Evolutionary conservation across 2,329 filamentous ascomycete genomes (phyloP).

Genomic region (Cercospora nicotianae): DNA sequence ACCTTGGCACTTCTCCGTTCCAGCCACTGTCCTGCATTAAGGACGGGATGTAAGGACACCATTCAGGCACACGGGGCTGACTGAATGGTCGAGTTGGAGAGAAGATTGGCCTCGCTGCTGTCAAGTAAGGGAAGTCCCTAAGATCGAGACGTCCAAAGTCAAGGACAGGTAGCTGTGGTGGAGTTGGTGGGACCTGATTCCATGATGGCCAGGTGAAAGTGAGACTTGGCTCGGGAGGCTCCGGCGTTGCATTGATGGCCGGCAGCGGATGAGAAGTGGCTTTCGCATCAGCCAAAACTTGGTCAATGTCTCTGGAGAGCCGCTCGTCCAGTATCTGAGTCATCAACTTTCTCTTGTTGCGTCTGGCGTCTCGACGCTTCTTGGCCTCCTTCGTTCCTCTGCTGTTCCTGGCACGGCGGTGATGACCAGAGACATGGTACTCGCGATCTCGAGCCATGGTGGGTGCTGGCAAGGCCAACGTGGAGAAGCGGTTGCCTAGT

Average conservation of each 20-base stretch:
- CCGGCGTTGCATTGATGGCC: slow-evolving; percentile 8
- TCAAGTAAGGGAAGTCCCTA: slow-evolving; percentile 24
- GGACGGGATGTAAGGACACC: slow-evolving; percentile 34
- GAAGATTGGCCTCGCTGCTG: slow-evolving; percentile 8
- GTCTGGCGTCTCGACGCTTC: slow-evolving; percentile 35
- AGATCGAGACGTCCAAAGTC: slow-evolving; percentile 28
- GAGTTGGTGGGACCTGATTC: slow-evolving; percentile 19
- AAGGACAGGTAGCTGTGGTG: slow-evolving; percentile 30
- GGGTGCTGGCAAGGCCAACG: slow-evolving; percentile 24
- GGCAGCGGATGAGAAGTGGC: slow-evolving; percentile 10
- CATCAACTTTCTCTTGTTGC: slow-evolving; percentile 31
- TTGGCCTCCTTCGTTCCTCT: slow-evolving; percentile 36
- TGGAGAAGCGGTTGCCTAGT: slow-evolving; percentile 35
- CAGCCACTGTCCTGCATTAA: slow-evolving; percentile 27
- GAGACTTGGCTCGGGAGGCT: slow-evolving; percentile 4
- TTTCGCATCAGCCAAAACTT: slow-evolving; percentile 29
- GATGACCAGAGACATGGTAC: slow-evolving; percentile 15
- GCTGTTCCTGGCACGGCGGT: slow-evolving; percentile 32
- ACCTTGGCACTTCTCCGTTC: slow-evolving; percentile 29
- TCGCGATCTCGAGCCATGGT: slow-evolving; percentile 21
- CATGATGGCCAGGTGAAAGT: slow-evolving; percentile 4
- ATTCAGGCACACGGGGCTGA: slow-evolving; percentile 26
- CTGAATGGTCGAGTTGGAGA: slow-evolving; percentile 15
- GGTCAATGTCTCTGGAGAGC: slow-evolving; percentile 34
- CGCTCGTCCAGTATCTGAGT: slow-evolving; percentile 36